Conservation (phyloP, 768 basidiomycete species). For the Xanthoconium stramineum region DNA sequence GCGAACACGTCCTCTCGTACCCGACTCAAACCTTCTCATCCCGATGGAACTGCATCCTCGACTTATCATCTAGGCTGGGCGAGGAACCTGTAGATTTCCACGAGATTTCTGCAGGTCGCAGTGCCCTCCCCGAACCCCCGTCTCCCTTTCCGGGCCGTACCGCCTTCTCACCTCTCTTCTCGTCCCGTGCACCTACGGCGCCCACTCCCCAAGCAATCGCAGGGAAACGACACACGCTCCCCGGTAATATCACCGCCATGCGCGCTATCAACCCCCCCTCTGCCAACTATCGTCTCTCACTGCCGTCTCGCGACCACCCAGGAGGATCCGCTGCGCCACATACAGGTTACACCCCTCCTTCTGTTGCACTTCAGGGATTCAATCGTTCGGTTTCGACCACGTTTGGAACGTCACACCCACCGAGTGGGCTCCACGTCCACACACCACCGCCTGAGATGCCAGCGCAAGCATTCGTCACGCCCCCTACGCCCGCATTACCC, state of each 20-base stretch:
- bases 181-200: conserved; percentile 26
- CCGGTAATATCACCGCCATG: conserved; percentile 33
- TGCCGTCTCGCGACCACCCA: conserved; percentile 27
- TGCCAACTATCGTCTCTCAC: conserved; percentile 22
- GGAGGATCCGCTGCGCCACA: conserved; percentile 11
- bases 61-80: conserved; percentile 48
- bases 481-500: conserved; percentile 72
- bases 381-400: conserved; percentile 28
- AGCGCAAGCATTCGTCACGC: conserved; percentile 26
- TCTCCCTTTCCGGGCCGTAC: conserved; percentile 67
- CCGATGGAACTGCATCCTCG: conserved; percentile 87
- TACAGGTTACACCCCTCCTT: conserved; percentile 32
- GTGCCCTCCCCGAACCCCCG: conserved; percentile 69
- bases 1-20: conserved; percentile 34
- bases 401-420: conserved; percentile 36
- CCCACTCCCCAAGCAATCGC: conserved; percentile 39
- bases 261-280: conserved; percentile 25
- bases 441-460: conserved; percentile 12
- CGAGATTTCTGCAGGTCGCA: conserved; percentile 17
- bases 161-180: conserved; percentile 20
- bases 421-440: not conserved
- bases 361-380: conserved; percentile 33
- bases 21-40: conserved; percentile 79
- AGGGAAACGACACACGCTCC: conserved; percentile 58
- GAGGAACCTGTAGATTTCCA: conserved; percentile 20